phyloP scores from a whole-genome alignment of 1,284 basidiomycete species.

The Cryptococcus floricola region DNA sequence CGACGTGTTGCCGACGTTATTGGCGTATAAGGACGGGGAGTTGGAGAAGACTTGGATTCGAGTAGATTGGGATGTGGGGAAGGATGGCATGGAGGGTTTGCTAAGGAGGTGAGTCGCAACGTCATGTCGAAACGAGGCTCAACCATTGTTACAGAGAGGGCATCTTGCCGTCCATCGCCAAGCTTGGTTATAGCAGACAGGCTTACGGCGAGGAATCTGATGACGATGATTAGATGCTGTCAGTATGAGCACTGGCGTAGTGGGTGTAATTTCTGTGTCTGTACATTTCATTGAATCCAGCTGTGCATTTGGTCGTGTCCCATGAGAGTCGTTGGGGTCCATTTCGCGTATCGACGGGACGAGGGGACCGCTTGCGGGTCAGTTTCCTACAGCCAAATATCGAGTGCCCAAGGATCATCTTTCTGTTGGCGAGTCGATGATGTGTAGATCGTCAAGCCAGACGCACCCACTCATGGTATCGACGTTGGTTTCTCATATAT shows the following conservation, averaged over 20 bases:
- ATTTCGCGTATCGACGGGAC: no score
- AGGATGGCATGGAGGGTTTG: constrained; percentile 34
- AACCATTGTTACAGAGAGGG: constrained; percentile 4
- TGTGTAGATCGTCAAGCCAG: no score
- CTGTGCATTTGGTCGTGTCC: not conserved
- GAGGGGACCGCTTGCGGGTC: no score
- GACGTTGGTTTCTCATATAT: not conserved
- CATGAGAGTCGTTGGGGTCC: no score
- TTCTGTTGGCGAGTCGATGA: no score
- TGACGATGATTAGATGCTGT: constrained; percentile 1
- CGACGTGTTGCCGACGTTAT: constrained; percentile 46
- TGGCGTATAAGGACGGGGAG: constrained; percentile 45
- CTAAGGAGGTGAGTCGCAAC: constrained; percentile 29
- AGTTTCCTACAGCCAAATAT: no score
- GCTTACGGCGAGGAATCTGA: not conserved
- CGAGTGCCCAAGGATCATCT: no score
- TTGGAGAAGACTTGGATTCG: constrained; percentile 41
- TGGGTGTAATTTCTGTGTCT: not conserved
- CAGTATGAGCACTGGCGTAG: not conserved
- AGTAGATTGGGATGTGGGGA: constrained; percentile 41
- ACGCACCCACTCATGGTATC: not conserved
- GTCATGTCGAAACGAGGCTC: not conserved
- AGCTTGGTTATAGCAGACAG: not conserved
- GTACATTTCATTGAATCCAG: not conserved
- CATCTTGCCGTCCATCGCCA: constrained; percentile 5